Base-by-base conservation (phyloP, 2,329 filamentous ascomycete genomes). In the Lasiodiplodia hormozganensis region DNA sequence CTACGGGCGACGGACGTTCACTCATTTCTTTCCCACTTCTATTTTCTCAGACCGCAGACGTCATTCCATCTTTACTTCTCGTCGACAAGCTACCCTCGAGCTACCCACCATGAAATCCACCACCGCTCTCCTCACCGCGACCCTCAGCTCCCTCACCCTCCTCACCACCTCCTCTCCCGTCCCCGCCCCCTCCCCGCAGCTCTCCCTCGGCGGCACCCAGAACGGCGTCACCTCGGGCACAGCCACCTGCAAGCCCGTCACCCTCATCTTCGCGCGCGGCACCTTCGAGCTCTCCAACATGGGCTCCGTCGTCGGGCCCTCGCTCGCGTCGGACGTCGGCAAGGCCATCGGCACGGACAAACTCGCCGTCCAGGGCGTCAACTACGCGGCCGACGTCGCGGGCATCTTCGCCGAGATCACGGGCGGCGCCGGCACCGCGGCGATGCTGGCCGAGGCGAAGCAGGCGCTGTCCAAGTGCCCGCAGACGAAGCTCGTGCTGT, bases 181-280 rank as follows among this genome's bases (percentile, higher is more conserved):
- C 38, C 64, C 62, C 1, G 60, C 23, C 43, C 53, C 12, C 2
- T 36, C 31, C 31, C 53, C 53, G 2, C 56, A 60, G 18, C 56
- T 60, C 21, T 18, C 72, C 40, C 71, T 60, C 25, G 72, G 70
- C 38, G 65, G 34, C 16, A 73, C 72, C 0, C 74, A 76, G 52
- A 75, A 75, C 64, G 75, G 77, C 62, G 69, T 77, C 53, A 74
- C 69, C 23, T 11, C 18, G 6, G 10, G 18, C 54, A 38, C 72
- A 71, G 16, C 23, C 52, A 7, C 25, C 38, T 67, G 65, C 65
- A 57, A 57, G 7, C n/a, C 52, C 72, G 28, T n/a, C 2, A 87
- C 85, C 8, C 75, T 88, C 64, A 83, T 88, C 72, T 88, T 85
- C 71, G 86, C 86, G n/a, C 82, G 86, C 21, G 86, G 86, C 10